Base-by-base conservation (phyloP, 148 eudicot species). In the Euryodendron excelsum region DNA sequence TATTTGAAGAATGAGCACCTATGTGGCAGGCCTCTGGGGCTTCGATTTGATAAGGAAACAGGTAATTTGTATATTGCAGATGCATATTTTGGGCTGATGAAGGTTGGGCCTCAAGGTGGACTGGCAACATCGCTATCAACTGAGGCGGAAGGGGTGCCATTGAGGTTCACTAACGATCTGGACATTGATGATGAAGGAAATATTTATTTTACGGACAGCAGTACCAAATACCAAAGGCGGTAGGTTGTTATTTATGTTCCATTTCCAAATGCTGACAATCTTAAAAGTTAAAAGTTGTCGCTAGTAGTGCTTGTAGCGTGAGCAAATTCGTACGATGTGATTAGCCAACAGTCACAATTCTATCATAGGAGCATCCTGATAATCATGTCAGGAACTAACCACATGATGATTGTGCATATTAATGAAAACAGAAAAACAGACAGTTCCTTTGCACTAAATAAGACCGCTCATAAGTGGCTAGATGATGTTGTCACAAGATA, bases 61-160 rank as follows among this genome's bases (percentile, higher is more conserved):
- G 98, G 99, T 52, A 98, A 95, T 67, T 78, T 95, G 74, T 95
- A 93, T 86, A 95, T 95, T 52, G 96, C 97, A 45, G 99, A 95
- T 87, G 97, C 98, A 25, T 95, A 95, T 87, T 82, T 90, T 77
- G 99, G 99, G 52, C 62, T 95, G 80, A 84, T 93, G 96, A 93
- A 91, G 68, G 99, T 95, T 23, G 98, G 99, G 4, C 90, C 99
- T 53, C 84, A 91, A 68, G 99, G 99, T 68, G 99, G 99, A 10
- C 65, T 93, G 58, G 99, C 99, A 76, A 87, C 84, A 25, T 80
- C 92, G 0, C 86, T 95, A 39, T 21, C 92, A 61, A 89, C 89
- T 70, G 92, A 88, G 80, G 99, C 94, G n/a, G 98, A 90, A 83
- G 99, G 99, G 3, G 84, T 88, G 3, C 99, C 96, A 52, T 63